Evolutionary conservation across 164 flowering plant genomes (phyloP), one percentile per base, ranked within the genome.

Genomic region (Paratinospora sagittata): DNA sequence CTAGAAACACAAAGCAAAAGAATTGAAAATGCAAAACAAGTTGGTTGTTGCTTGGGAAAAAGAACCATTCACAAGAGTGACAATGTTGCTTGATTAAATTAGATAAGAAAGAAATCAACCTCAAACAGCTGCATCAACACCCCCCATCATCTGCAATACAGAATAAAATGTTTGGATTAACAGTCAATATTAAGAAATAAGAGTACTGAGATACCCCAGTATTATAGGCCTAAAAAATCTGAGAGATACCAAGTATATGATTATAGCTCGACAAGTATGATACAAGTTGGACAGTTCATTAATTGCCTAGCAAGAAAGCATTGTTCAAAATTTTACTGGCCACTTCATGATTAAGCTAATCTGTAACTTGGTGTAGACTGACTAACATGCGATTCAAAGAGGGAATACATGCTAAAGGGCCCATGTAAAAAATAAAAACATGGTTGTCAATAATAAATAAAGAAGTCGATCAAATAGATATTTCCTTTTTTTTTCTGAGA

Each of bases 71-170:
- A n/a, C n/a, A n/a, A n/a, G n/a, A n/a, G n/a, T n/a, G n/a, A n/a
- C 66, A 21, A 33, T 33, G 21, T 30, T 45, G 63, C 69, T 37
- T 39, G 52, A 61, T 60, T 49, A 43, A 68, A 62, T 60, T 0
- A 61, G 63, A 41, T 65, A 45, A 17, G n/a, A 62, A 19, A 19
- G 34, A 17, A 24, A 17, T 14, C 63, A 69, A 34, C 57, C 41
- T 78, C 61, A 78, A 7, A 66, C 65, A 47, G 57, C 52, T 14
- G 23, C 66, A 52, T 72, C 76, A 39, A 72, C 81, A 61, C 77
- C 81, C 74, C 82, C 84, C 84, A 82, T 79, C 79, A 82, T 75
- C 84, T 82, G 76, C 75, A 75, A 7, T 16, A 71, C n/a, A 76
- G 69, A 36, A 2, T 34, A 27, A 27, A 57, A 12, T 34, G 36